Conservation (phyloP, 768 basidiomycete species). For the Sarcodon sp. region DNA sequence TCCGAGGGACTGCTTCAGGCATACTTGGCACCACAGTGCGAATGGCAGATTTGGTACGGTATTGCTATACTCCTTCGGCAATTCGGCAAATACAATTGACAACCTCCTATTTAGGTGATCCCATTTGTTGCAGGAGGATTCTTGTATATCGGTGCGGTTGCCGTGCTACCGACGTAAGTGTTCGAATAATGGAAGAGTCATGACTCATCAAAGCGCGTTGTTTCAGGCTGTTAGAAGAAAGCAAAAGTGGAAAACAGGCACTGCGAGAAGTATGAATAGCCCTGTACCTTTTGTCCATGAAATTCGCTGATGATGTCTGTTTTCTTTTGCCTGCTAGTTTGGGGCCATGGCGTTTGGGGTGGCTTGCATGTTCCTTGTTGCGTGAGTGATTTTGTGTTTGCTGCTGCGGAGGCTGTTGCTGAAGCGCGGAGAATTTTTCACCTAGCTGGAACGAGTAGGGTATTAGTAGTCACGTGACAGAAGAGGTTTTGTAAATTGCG, state of each 20-base stretch:
- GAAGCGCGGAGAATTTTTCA: not conserved
- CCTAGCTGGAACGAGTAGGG: constrained; percentile 70
- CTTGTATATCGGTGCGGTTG: constrained; percentile 88
- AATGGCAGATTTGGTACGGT: constrained; percentile 61
- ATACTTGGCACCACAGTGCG: constrained; percentile 76
- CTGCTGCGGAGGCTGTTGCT: not conserved
- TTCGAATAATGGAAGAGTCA: too few species aligned
- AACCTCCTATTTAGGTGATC: constrained; percentile 47
- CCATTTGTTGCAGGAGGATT: constrained; percentile 88
- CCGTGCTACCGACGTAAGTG: constrained; percentile 80
- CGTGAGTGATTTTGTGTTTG: constrained; percentile 40
- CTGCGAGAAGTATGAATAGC: constrained; percentile 61
- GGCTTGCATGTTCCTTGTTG: constrained; percentile 83
- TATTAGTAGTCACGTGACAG: not conserved
- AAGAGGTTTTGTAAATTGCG: too few species aligned
- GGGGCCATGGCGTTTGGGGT: constrained; percentile 88
- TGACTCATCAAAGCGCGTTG: not conserved
- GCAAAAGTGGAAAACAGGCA: constrained; percentile 81
- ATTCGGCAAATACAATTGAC: constrained; percentile 6
- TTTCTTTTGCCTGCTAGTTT: constrained; percentile 38
- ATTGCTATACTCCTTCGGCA: constrained; percentile 5
- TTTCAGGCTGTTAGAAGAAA: constrained; percentile 68
- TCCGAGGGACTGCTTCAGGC: constrained; percentile 65
- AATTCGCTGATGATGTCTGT: not conserved
- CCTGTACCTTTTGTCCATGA: not conserved